Evolutionary conservation across 139 green algal species (phyloP), one percentile per base, ranked within the genome.

Genomic region (Chlamydomonas incerta): DNA sequence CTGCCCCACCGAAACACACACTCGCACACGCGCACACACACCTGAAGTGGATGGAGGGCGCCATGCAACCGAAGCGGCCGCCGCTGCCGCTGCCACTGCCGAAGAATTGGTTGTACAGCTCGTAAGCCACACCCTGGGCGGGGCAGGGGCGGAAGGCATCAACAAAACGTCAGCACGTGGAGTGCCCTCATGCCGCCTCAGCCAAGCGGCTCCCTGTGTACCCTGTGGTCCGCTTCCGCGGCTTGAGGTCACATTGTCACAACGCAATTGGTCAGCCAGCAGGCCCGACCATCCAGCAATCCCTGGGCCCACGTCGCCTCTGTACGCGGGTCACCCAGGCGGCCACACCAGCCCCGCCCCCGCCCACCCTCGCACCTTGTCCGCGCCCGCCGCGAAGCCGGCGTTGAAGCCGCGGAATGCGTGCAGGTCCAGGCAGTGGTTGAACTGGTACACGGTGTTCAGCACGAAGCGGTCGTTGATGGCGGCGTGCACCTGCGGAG

Each of bases 381-480:
- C 86, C 14, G 86, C 86, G 24, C 86, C 86, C 3, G 86, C 86
- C 9, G 79, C 67, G 66, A 87, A 90, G 29, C 86, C 69, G 0
- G 26, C 41, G 72, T 90, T 90, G 71, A 60, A 74, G 62, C 71
- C 79, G 0, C 52, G 72, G 71, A 90, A 87, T 33, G 84, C 66
- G 47, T 0, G 34, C 34, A 90, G 71, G 62, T 90, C 79, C 47
- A 90, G 41, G 15, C 80, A 65, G 72, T 87, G 71, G 57, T 81
- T 37, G 46, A 87, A 87, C 58, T 81, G 72, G 62, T 83, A 80
- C 29, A 50, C 67, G 26, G 80, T 90, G 77, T 90, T 90, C 50
- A 90, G 86, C 35, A 90, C 86, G 47, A 90, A 90, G 23, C 86
- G 79, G 79, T 90, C 86, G 65, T 90, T 90, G 86, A 90, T 87